Evolutionary conservation across 352 stramenopile genomes (phyloP).

Genomic region (Blastocystis sp.): DNA sequence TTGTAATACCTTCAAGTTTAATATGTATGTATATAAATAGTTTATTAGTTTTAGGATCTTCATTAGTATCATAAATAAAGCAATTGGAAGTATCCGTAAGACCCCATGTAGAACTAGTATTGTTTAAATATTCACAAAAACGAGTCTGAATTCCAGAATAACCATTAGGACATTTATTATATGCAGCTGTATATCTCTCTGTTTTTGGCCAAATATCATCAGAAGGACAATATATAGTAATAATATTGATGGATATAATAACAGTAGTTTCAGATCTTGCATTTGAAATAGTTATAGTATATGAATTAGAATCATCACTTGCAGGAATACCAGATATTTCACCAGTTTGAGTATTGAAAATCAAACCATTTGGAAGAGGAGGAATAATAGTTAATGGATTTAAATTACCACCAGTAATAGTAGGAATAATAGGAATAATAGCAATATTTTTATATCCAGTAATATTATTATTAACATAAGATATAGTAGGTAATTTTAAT

Average conservation of each 20-base stretch:
- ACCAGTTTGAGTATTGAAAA: conserved; percentile 7
- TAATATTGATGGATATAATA: conserved; percentile 24
- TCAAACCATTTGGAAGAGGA: conserved; percentile 8
- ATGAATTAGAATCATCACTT: conserved; percentile 13
- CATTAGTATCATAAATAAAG: too few species aligned
- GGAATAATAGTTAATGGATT: background rate
- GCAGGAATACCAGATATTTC: conserved; percentile 10
- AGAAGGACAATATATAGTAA: conserved; percentile 4
- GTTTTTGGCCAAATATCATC: conserved; percentile 14
- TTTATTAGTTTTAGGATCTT: too few species aligned
- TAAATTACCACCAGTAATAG: conserved; percentile 12
- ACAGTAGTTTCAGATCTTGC: conserved; percentile 17
- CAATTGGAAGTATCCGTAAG: too few species aligned
- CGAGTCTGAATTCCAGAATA: too few species aligned
- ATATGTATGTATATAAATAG: too few species aligned
- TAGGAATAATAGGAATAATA: conserved; percentile 10
- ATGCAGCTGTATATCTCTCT: too few species aligned
- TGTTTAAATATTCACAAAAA: too few species aligned
- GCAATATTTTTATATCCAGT: conserved; percentile 27
- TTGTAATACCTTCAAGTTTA: too few species aligned
- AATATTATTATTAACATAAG: conserved; percentile 17
- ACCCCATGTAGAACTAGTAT: too few species aligned
- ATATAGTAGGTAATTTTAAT: conserved; percentile 24
- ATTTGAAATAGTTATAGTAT: conserved; percentile 28
- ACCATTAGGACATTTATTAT: too few species aligned